Conservation (phyloP, 177 flowering plant species). For the Vitis hybrid region DNA sequence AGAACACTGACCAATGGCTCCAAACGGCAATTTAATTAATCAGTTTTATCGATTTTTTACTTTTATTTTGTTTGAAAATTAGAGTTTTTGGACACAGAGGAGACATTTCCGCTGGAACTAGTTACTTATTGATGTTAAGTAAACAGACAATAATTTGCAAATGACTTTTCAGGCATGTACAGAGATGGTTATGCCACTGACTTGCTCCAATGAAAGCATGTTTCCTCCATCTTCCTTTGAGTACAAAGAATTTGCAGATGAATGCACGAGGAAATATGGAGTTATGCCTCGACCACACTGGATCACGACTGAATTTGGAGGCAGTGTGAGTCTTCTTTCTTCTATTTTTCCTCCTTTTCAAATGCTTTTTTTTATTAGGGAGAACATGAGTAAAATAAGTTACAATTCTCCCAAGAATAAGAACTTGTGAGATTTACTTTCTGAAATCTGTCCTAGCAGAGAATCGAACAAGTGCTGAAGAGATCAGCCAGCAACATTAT, state of each 20-base stretch:
- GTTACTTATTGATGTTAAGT: too few species aligned
- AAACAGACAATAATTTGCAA: background rate
- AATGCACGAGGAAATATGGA: conserved; percentile 36
- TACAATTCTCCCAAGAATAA: background rate
- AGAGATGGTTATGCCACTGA: conserved; percentile 67
- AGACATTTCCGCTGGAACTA: too few species aligned
- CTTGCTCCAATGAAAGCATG: conserved; percentile 51
- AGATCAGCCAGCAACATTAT: conserved; percentile 60
- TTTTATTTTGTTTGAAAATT: too few species aligned
- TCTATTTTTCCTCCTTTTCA: background rate
- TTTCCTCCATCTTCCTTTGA: conserved; percentile 40
- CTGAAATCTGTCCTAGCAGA: conserved; percentile 24
- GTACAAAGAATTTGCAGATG: conserved; percentile 23
- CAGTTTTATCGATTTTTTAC: too few species aligned
- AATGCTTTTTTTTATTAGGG: background rate
- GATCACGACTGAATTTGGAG: conserved; percentile 70
- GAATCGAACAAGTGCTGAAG: conserved; percentile 42
- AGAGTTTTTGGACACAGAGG: too few species aligned
- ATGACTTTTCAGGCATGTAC: conserved; percentile 44
- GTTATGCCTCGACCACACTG: conserved; percentile 54
- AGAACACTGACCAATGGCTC: too few species aligned
- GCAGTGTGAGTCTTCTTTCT: conserved; percentile 37
- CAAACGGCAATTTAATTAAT: too few species aligned
- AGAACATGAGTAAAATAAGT: background rate
- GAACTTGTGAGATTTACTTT: background rate